Evolutionary conservation across 176 grass and related monocot species (phyloP).

Genomic region (Urochloa ruziziensis): DNA sequence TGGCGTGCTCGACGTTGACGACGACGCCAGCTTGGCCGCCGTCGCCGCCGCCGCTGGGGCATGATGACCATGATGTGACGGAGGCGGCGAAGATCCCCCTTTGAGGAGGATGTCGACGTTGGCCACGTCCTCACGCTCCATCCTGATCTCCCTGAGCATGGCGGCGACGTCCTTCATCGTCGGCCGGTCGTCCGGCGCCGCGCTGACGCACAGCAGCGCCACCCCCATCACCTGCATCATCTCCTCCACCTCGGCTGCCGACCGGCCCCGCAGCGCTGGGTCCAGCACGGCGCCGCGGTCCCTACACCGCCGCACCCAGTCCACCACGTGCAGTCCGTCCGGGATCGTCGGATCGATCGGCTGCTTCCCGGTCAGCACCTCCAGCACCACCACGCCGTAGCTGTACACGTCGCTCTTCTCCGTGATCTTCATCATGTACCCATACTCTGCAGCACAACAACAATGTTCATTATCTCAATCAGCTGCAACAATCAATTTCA

Average conservation of each 20-base stretch:
- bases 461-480: neutral
- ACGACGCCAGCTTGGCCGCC: neutral
- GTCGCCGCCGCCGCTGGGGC: neutral
- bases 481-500: neutral
- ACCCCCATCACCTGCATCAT: constrained; percentile 91
- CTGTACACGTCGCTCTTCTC: constrained; percentile 99
- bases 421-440: constrained; percentile 97
- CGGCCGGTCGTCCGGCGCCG: constrained; percentile 69
- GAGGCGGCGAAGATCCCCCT: constrained; percentile 21
- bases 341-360: constrained; percentile 93
- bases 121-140: constrained; percentile 73
- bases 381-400: constrained; percentile 94
- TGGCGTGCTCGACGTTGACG: constrained; percentile 46
- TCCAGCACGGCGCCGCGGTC: constrained; percentile 59
- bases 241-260: constrained; percentile 64
- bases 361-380: constrained; percentile 90
- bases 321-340: constrained; percentile 71
- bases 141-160: constrained; percentile 86
- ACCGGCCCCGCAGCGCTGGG: constrained; percentile 48
- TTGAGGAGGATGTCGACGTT: constrained; percentile 72
- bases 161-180: constrained; percentile 90
- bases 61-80: constrained; percentile 2
- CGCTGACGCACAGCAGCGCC: constrained; percentile 78
- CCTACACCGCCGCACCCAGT: constrained; percentile 77
- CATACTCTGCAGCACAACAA: constrained; percentile 59